Percentiles rank a stretch among this genome's conserved stretches.
Evolutionary conservation across 768 basidiomycete genomes (phyloP).

Genomic region (Chalciporus chontae): DNA sequence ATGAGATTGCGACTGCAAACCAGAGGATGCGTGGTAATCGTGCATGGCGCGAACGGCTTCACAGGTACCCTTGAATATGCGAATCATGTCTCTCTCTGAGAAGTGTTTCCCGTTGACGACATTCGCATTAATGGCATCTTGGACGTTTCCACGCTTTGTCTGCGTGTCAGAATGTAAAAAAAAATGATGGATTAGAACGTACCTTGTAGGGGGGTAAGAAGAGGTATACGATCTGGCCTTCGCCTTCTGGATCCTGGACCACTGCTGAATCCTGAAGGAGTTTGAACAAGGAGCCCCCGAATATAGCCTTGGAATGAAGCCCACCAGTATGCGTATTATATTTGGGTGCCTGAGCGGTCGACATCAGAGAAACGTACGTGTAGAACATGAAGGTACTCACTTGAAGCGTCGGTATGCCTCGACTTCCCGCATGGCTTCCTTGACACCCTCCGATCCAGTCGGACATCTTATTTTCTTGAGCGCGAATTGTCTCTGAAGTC

Average conservation of each 20-base stretch:
- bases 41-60: conserved; percentile 95
- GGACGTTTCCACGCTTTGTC: conserved; percentile 83
- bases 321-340: conserved; percentile 89
- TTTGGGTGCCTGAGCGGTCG: conserved; percentile 72
- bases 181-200: conserved; percentile 2
- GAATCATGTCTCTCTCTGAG: conserved; percentile 84
- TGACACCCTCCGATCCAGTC: conserved; percentile 81
- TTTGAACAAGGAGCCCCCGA: neutral
- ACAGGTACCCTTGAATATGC: conserved; percentile 91
- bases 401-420: conserved; percentile 95
- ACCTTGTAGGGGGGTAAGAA: conserved; percentile 94
- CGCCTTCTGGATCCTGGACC: conserved; percentile 89
- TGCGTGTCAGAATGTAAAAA: conserved; percentile 1
- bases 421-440: conserved; percentile 84
- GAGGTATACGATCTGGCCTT: conserved; percentile 93
- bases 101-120: conserved; percentile 79
- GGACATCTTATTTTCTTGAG: conserved; percentile 97
- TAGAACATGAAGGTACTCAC: conserved; percentile 41
- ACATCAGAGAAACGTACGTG: neutral
- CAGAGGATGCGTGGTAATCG: conserved; percentile 59
- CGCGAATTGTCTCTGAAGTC: conserved; percentile 77
- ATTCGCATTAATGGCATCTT: conserved; percentile 89
- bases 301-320: conserved; percentile 12
- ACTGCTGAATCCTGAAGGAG: conserved; percentile 79
- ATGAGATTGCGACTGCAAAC: conserved; percentile 21